Percentiles rank a stretch among this genome's conserved stretches.
Conservation (phyloP, 2,329 filamentous ascomycete genomes). For the Fusarium papillatum region DNA sequence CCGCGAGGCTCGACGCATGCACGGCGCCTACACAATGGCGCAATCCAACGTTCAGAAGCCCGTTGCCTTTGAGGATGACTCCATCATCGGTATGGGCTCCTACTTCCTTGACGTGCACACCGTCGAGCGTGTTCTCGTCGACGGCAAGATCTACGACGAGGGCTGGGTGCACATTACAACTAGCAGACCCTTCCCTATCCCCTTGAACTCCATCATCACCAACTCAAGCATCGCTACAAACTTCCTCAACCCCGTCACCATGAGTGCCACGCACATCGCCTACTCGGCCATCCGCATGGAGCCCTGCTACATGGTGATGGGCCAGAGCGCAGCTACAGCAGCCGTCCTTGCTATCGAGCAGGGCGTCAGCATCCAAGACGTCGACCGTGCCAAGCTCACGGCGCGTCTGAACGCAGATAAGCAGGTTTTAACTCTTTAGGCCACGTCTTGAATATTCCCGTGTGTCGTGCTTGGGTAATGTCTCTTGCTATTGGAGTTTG, state of each 20-base stretch:
- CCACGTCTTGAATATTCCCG: neutral
- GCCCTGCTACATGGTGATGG: constrained; percentile 14
- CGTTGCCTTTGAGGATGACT: neutral
- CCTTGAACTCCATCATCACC: constrained; percentile 5
- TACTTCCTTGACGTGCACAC: constrained; percentile 15
- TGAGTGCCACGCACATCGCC: constrained; percentile 12
- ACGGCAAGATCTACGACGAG: constrained; percentile 8
- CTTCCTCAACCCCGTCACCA: constrained; percentile 14
- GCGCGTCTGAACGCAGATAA: neutral
- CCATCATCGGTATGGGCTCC: neutral
- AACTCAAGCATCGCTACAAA: constrained; percentile 3
- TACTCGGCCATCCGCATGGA: constrained; percentile 16
- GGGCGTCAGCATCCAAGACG: constrained; percentile 11
- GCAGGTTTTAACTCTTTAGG: constrained; percentile 2
- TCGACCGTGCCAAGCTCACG: constrained; percentile 4
- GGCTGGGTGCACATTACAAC: constrained; percentile 5
- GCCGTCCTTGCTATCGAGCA: constrained; percentile 13
- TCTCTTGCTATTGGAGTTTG: neutral
- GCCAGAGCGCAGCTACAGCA: constrained; percentile 14
- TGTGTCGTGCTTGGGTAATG: neutral
- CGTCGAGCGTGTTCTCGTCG: constrained; percentile 10
- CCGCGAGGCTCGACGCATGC: constrained; percentile 15
- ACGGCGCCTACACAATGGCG: constrained; percentile 12
- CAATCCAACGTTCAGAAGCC: constrained; percentile 10
- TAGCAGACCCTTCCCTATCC: constrained; percentile 1